A percentile compares a stretch with the other conserved stretches of the same genome.
Conservation (phyloP, 257 asterid genomes). For the Fraxinus excelsior region DNA sequence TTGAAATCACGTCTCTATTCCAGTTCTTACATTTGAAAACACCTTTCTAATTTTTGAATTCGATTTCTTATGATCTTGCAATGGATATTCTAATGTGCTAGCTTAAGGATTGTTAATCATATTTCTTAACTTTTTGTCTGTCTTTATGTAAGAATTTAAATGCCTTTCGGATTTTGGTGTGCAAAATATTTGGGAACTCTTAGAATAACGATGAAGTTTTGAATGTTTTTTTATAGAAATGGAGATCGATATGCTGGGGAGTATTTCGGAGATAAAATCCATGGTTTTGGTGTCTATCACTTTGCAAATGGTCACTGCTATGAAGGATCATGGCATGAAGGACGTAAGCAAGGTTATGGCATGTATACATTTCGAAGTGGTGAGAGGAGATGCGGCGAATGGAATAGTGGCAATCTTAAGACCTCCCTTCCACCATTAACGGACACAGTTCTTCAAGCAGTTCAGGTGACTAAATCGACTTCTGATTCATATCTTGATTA, state of each 20-base stretch:
- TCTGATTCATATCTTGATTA: neutral
- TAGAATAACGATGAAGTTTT: neutral
- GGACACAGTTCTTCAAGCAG: conserved; percentile 49
- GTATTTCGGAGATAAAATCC: conserved; percentile 68
- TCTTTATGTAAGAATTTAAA: neutral
- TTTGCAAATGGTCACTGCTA: conserved; percentile 70
- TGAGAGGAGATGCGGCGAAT: conserved; percentile 58
- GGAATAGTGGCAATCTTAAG: conserved; percentile 58
- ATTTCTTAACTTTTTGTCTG: too few species aligned
- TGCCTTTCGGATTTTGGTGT: neutral
- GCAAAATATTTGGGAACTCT: neutral
- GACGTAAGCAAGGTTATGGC: conserved; percentile 71
- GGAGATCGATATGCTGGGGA: conserved; percentile 72
- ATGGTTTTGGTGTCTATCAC: conserved; percentile 67
- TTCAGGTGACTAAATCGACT: conserved; percentile 39
- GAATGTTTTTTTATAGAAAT: conserved; percentile 36
- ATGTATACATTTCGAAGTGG: conserved; percentile 59
- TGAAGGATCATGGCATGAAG: conserved; percentile 83
- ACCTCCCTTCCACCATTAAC: conserved; percentile 30
- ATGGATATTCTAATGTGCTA: neutral
- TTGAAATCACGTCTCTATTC: neutral
- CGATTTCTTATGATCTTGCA: neutral
- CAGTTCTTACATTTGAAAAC: neutral
- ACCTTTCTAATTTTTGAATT: neutral
- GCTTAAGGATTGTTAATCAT: neutral